Evolutionary conservation across 2,329 filamentous ascomycete species (phyloP).

Genomic region (Chaetomium olivaceum): DNA sequence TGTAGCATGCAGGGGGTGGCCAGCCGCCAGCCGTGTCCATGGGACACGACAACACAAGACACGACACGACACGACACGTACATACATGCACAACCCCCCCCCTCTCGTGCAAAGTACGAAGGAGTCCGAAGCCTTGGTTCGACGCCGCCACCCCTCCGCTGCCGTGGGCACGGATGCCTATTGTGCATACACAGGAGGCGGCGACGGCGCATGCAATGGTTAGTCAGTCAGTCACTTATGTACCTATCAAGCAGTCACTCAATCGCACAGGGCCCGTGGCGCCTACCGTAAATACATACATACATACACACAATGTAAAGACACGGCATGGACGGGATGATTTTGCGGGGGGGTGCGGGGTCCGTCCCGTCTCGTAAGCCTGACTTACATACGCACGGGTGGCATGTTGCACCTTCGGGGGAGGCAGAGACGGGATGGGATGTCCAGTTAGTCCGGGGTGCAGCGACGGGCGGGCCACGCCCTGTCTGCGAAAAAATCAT

Average conservation of each 20-base stretch:
- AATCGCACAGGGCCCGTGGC: background rate
- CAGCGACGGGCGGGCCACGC: background rate
- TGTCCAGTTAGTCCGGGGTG: background rate
- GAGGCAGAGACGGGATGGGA: background rate
- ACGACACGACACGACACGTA: no score
- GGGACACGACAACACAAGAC: no score
- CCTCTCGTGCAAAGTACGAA: no score
- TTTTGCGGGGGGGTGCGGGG: background rate
- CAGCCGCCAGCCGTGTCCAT: no score
- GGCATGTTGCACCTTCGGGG: background rate
- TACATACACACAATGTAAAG: background rate
- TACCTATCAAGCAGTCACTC: no score
- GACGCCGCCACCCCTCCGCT: background rate
- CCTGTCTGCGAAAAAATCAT: background rate
- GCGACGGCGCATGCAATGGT: no score
- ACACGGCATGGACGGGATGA: background rate
- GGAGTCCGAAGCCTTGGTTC: background rate
- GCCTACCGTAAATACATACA: background rate
- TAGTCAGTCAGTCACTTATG: background rate
- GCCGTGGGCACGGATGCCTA: background rate
- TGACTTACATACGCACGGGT: background rate
- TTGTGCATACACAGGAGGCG: no score
- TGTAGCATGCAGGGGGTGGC: no score
- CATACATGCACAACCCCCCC: no score
- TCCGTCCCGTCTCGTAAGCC: background rate